Evolutionary conservation across 768 basidiomycete species (phyloP), one percentile per base, ranked within the genome.

Genomic region (Tephrocybe rancida): DNA sequence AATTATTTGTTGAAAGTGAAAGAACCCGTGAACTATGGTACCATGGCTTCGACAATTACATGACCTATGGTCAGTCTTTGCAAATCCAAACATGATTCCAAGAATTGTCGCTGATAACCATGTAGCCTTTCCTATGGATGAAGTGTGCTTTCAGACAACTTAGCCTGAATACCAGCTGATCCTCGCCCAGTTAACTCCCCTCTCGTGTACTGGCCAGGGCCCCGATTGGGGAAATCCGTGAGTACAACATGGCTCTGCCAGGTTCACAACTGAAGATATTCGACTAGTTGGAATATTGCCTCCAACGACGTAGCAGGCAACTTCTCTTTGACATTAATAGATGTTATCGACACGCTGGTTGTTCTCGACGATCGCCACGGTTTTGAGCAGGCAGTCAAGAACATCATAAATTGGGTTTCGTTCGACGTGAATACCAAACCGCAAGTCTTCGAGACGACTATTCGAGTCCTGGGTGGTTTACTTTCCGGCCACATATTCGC

Each of bases 371-470:
- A 95, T 63, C 82, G 80, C 21, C 64, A 73, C 46, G 90, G 87
- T 5, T 98, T 97, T 63, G 88, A 92, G 62, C 75, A 74, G n/a
- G 95, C 92, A 3, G 87, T 98, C 47, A 83, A 82, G 54, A 84
- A 90, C 57, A 83, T 94, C 49, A 88, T 96, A 46, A 70, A 84
- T 48, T 85, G 83, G 79, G 90, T 97, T 34, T 87, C 87, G 0
- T 98, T 97, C 68, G 91, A 98, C 65, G 88, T 94, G 52, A 87
- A 98, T 70, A 93, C 92, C 37, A 92, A 86, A 69, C 94, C 97
- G n/a, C 96, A 99, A 78, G 89, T 98, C 3, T 99, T 99, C 64
- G 96, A 99, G 74, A 92, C 91, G 9, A 98, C 92, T 1, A 98
- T 98, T 50, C 85, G 95, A 24, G 92, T 95, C 5, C 75, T 99